Percentiles rank a stretch among this genome's conserved stretches.
Conservation (phyloP, 805 yeast genomes). For the Nakazawaea ambrosiae region DNA sequence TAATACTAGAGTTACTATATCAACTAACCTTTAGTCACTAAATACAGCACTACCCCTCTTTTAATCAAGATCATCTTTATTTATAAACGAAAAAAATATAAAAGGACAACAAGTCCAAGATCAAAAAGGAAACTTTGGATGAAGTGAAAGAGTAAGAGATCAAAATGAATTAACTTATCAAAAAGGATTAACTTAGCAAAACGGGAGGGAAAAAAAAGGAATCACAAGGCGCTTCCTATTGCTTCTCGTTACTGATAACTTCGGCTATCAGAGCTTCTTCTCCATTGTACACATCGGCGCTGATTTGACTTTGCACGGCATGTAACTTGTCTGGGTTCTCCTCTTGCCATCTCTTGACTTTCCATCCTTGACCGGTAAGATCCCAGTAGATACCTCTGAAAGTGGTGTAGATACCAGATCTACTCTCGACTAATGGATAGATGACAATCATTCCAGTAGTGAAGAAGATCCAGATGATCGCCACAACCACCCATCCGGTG, state of each 20-base stretch:
- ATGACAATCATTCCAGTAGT: slow-evolving; percentile 57
- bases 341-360: slow-evolving; percentile 70
- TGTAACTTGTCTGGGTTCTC: slow-evolving; percentile 69
- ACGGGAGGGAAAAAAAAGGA: no score
- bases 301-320: slow-evolving; percentile 61
- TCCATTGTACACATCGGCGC: slow-evolving; percentile 28
- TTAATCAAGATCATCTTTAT: no score
- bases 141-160: neutral
- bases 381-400: slow-evolving; percentile 85
- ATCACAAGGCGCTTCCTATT: neutral
- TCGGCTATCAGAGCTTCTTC: slow-evolving; percentile 14
- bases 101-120: no score
- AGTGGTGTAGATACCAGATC: slow-evolving; percentile 57
- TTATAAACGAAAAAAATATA: no score
- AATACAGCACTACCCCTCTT: no score
- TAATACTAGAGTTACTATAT: no score
- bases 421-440: slow-evolving; percentile 71
- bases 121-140: neutral
- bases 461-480: slow-evolving; percentile 74
- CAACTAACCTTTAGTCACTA: no score
- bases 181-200: no score
- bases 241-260: slow-evolving; percentile 3
- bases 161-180: no score
- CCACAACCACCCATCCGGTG: slow-evolving; percentile 85
- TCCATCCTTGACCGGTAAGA: slow-evolving; percentile 63